A percentile compares a stretch with the other conserved stretches of the same genome.
These are phyloP conservation scores for Spergularia bocconei DNA, from an alignment of 148 eudicot species.

Conservation along the genomic window DNA sequence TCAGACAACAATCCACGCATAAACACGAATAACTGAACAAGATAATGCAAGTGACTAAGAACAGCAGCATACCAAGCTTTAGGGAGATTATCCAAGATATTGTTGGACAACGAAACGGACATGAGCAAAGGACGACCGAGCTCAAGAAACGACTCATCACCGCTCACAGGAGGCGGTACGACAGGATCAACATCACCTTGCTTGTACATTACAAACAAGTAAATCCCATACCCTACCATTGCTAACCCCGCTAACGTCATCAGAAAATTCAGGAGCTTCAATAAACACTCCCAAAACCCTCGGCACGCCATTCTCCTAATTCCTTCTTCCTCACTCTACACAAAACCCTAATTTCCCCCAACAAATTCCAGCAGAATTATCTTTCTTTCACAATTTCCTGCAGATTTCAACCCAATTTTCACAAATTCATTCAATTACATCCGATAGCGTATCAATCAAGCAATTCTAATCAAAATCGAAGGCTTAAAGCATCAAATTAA, in stretches of 20 bases:
- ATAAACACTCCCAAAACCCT: constrained; percentile 76
- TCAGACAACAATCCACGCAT: neutral
- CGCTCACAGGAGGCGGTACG: constrained; percentile 42
- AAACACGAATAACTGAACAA: constrained; percentile 1
- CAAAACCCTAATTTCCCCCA: too few species aligned
- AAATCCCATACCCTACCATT: constrained; percentile 84
- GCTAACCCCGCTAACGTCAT: constrained; percentile 76
- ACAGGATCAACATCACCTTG: constrained; percentile 32
- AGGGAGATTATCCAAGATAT: constrained; percentile 61
- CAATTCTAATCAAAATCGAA: neutral
- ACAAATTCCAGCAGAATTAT: constrained; percentile 15
- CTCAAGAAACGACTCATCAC: constrained; percentile 41
- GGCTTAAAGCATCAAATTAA: neutral
- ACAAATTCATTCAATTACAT: neutral
- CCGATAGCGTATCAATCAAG: neutral
- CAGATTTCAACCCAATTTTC: neutral
- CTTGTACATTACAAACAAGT: constrained; percentile 77
- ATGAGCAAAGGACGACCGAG: constrained; percentile 86
- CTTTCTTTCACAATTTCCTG: constrained; percentile 21
- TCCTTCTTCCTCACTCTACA: neutral
- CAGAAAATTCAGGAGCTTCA: constrained; percentile 79
- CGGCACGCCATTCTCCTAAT: constrained; percentile 66
- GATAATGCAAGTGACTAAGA: neutral
- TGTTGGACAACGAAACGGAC: constrained; percentile 57
- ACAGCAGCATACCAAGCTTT: constrained; percentile 69